phyloP scores from a whole-genome alignment of 2,329 filamentous ascomycete genomes.

The Penicillium italicum region DNA sequence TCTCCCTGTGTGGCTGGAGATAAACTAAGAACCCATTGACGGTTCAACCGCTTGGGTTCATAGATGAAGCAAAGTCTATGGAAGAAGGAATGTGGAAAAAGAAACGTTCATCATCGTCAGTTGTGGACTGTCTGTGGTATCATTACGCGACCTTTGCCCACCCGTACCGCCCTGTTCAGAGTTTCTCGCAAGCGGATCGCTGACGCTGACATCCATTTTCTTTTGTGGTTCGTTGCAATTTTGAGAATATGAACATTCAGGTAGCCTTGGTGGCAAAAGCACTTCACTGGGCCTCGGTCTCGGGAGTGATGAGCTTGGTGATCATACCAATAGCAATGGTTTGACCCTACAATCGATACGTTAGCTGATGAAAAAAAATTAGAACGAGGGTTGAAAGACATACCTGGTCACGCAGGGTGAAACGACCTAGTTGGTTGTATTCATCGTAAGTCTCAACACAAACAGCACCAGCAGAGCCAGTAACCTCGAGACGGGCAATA shows the following conservation, averaged over 20 bases:
- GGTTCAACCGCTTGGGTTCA: constrained; percentile 19
- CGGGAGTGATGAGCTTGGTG: constrained; percentile 68
- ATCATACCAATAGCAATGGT: constrained; percentile 99
- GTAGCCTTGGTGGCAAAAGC: not conserved
- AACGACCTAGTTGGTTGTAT: constrained; percentile 88
- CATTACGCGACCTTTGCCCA: constrained; percentile 22
- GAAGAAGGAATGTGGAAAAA: constrained; percentile 13
- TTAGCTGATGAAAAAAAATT: constrained; percentile 13
- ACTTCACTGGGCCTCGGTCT: constrained; percentile 16
- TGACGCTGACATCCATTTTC: not conserved
- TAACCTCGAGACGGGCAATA: constrained; percentile 87
- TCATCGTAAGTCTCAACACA: constrained; percentile 95
- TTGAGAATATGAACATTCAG: not conserved
- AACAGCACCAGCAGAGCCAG: constrained; percentile 76
- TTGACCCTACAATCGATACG: constrained; percentile 65
- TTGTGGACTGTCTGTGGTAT: constrained; percentile 24
- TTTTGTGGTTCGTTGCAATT: not conserved
- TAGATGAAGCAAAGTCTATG: constrained; percentile 25
- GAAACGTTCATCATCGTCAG: constrained; percentile 36
- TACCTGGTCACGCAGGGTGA: constrained; percentile 85
- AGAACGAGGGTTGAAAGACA: constrained; percentile 24
- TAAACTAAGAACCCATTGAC: not conserved
- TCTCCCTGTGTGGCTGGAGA: not conserved
- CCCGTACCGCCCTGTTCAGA: constrained; percentile 17
- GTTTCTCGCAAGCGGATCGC: not conserved